Conservation (phyloP, 495 filamentous ascomycete species). For the Darksidea phi region DNA sequence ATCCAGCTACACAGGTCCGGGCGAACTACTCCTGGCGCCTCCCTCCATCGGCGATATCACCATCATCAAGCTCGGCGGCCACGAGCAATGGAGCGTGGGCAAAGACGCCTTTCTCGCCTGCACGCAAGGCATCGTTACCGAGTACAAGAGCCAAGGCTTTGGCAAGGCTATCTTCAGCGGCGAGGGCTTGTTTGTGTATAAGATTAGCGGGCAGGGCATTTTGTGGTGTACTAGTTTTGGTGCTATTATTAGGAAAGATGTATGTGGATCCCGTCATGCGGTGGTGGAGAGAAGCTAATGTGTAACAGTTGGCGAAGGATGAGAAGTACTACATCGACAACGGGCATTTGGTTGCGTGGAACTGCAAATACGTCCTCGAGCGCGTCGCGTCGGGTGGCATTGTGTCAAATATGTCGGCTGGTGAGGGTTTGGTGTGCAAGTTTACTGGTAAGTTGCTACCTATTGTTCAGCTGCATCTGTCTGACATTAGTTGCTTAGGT, state of each 20-base stretch:
- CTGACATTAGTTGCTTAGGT: slow-evolving; percentile 42
- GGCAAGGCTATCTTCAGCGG: slow-evolving; percentile 91
- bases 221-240: slow-evolving; percentile 91
- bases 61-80: slow-evolving; percentile 65
- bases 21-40: slow-evolving; percentile 83
- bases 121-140: slow-evolving; percentile 75
- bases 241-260: slow-evolving; percentile 93
- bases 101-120: slow-evolving; percentile 74
- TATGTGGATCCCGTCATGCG: slow-evolving; percentile 48
- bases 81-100: slow-evolving; percentile 76
- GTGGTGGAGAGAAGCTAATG: not conserved
- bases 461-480: not conserved
- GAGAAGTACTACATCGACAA: slow-evolving; percentile 94
- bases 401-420: slow-evolving; percentile 71
- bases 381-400: slow-evolving; percentile 87
- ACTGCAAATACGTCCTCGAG: slow-evolving; percentile 88
- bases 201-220: slow-evolving; percentile 73
- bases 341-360: slow-evolving; percentile 95
- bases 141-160: slow-evolving; percentile 84
- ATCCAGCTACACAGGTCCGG: slow-evolving; percentile 85
- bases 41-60: slow-evolving; percentile 82
- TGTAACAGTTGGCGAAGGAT: slow-evolving; percentile 61
- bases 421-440: slow-evolving; percentile 89
- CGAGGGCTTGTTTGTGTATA: slow-evolving; percentile 89
- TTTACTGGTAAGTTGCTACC: slow-evolving; percentile 61